These are phyloP conservation scores for Dothideomycetes sp. DNA, from an alignment of 2,329 filamentous ascomycete species.

Conservation along the genomic window DNA sequence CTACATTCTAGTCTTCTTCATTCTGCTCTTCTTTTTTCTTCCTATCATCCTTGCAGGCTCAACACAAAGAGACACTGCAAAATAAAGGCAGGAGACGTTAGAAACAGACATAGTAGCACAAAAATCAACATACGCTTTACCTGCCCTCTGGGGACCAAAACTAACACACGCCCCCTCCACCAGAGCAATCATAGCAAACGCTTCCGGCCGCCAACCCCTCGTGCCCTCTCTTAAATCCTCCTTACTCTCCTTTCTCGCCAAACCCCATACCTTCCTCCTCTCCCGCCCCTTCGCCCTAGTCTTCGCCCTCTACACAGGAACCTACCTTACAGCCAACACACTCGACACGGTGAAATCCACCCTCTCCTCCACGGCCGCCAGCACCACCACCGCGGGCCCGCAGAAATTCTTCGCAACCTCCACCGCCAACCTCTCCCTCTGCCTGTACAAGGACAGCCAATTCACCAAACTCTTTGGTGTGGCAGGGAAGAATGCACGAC, in stretches of 20 bases:
- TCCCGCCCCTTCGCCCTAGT: conserved; percentile 60
- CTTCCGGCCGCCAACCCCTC: conserved; percentile 56
- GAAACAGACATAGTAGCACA: not conserved
- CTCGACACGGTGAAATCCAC: conserved; percentile 73
- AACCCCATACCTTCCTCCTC: conserved; percentile 52
- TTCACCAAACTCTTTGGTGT: conserved; percentile 77
- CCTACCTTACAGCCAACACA: conserved; percentile 78
- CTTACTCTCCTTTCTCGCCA: conserved; percentile 46
- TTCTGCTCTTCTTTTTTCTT: conserved; percentile 1
- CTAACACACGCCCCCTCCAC: conserved; percentile 10
- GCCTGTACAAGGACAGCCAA: conserved; percentile 80
- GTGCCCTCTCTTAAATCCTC: conserved; percentile 49
- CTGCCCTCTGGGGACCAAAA: conserved; percentile 9
- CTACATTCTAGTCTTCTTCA: not conserved
- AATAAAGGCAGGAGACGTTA: not conserved
- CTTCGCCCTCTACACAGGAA: conserved; percentile 65
- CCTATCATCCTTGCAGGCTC: too few relatives aligned
- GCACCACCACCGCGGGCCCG: conserved; percentile 58
- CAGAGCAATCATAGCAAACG: conserved; percentile 71
- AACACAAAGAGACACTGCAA: too few relatives aligned
- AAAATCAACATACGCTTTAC: too few relatives aligned
- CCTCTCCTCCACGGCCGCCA: conserved; percentile 42
- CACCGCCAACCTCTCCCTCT: conserved; percentile 71
- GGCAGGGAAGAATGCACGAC: conserved; percentile 29
- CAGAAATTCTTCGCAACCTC: conserved; percentile 74